These are phyloP conservation scores for Claviceps monticola DNA, from an alignment of 2,329 filamentous ascomycete species.

Conservation along the genomic window DNA sequence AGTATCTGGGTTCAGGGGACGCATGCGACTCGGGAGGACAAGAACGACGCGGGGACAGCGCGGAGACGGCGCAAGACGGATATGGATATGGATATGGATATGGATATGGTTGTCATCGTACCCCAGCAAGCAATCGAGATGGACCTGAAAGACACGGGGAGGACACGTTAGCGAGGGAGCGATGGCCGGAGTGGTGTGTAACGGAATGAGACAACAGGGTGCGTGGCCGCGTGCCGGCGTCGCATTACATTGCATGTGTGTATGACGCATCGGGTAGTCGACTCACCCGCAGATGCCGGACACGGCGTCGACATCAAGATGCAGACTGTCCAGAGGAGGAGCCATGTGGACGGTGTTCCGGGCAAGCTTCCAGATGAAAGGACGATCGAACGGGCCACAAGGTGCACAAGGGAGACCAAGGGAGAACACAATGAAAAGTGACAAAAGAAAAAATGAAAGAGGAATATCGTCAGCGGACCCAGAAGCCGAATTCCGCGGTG, in stretches of 20 bases:
- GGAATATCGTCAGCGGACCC: too few relatives aligned
- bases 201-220: too few relatives aligned
- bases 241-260: not conserved
- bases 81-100: too few relatives aligned
- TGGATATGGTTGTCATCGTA: constrained; percentile 10
- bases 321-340: constrained; percentile 41
- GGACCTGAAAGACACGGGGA: constrained; percentile 38
- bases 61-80: too few relatives aligned
- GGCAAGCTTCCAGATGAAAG: not conserved
- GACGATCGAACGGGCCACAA: too few relatives aligned
- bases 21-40: not conserved
- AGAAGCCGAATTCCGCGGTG: too few relatives aligned
- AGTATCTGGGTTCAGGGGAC: not conserved
- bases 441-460: too few relatives aligned
- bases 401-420: too few relatives aligned
- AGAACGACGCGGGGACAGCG: too few relatives aligned
- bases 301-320: constrained; percentile 77
- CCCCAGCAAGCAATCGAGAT: constrained; percentile 93
- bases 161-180: not conserved
- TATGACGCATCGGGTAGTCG: not conserved
- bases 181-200: too few relatives aligned
- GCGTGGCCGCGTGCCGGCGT: too few relatives aligned
- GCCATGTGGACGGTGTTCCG: constrained; percentile 26
- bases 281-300: constrained; percentile 78
- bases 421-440: too few relatives aligned